Evolutionary conservation across 2,329 filamentous ascomycete species (phyloP), one percentile per base, ranked within the genome.

Genomic region (Fusarium globosum): DNA sequence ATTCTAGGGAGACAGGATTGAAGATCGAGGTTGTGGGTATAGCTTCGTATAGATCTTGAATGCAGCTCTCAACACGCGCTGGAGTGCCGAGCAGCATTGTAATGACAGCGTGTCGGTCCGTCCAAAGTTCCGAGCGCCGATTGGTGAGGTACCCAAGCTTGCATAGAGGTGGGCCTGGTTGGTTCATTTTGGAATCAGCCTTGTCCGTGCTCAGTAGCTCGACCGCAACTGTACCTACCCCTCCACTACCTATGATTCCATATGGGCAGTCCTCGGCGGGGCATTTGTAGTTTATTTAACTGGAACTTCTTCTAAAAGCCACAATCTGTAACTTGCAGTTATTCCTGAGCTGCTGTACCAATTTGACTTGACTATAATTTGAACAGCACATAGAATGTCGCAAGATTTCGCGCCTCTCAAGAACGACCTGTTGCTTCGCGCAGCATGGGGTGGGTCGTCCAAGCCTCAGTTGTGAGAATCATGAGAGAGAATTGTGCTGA

Each of bases 371-470:
- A 48, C 52, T 46, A 58, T 53, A 42, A 53, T 39, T 35, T 51
- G 77, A 87, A 78, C 23, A 26, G 16, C 23, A 41, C 26, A 41
- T 30, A 62, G n/a, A 74, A 95, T 94, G 92, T 85, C 86, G 70
- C 86, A 90, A 77, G 84, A 91, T 78, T 98, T 98, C 78, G 90
- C 92, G 78, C 94, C 95, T 65, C 85, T 98, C 82, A 91, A 97
- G 85, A 99, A 99, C 83, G 96, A 99, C 81, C 86, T 98, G 77
- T 88, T 99, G 80, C 87, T 99, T 67, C 91, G 96, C 81, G 94
- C 96, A 77, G 96, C 96, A 75, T 90, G 93, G 88, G 96, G 95
- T 97, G 85, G 78, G 85, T 83, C 65, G 42, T 35, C 39, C 49
- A 51, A 39, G 46, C 49, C 65, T 70, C 42, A 43, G 39, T 53